These are phyloP conservation scores for Babesia ovata DNA, from an alignment of 169 alveolate genomes.

Conservation along the genomic window DNA sequence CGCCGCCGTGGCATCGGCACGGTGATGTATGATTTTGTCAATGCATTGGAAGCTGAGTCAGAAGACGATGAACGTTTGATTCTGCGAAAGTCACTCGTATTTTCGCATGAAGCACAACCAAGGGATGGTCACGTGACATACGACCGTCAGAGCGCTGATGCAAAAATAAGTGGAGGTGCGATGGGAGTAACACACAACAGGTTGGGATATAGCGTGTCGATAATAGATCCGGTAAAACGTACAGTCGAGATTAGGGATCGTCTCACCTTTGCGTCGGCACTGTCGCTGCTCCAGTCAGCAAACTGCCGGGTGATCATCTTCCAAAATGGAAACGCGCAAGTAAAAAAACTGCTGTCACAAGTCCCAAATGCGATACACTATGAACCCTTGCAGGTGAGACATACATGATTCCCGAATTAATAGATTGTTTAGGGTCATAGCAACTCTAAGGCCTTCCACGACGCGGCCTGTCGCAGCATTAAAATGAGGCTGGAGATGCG, in stretches of 20 bases:
- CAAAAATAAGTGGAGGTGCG: not conserved
- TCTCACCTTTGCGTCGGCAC: constrained; percentile 37
- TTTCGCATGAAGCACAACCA: constrained; percentile 22
- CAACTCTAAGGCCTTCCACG: constrained; percentile 29
- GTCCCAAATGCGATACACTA: constrained; percentile 34
- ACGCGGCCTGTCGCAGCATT: constrained; percentile 14
- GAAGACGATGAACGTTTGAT: not conserved
- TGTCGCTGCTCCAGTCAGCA: constrained; percentile 21
- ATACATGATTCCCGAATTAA: not conserved
- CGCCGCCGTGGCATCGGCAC: constrained; percentile 15
- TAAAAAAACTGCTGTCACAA: constrained; percentile 28
- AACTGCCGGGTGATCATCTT: constrained; percentile 33
- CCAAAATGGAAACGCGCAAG: constrained; percentile 39
- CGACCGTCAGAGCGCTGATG: not conserved
- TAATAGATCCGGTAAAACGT: constrained; percentile 27
- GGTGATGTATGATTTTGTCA: constrained; percentile 38
- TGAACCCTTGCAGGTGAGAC: constrained; percentile 58
- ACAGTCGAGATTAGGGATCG: constrained; percentile 22
- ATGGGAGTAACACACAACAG: constrained; percentile 41
- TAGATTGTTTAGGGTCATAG: constrained; percentile 9
- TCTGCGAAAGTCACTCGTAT: constrained; percentile 6
- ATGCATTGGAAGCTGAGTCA: constrained; percentile 12
- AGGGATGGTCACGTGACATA: not conserved
- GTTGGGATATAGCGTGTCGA: constrained; percentile 50
- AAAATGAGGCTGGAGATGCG: constrained; percentile 10